phyloP scores from a whole-genome alignment of 2,329 filamentous ascomycete genomes.

The Geosmithia putterillii region DNA sequence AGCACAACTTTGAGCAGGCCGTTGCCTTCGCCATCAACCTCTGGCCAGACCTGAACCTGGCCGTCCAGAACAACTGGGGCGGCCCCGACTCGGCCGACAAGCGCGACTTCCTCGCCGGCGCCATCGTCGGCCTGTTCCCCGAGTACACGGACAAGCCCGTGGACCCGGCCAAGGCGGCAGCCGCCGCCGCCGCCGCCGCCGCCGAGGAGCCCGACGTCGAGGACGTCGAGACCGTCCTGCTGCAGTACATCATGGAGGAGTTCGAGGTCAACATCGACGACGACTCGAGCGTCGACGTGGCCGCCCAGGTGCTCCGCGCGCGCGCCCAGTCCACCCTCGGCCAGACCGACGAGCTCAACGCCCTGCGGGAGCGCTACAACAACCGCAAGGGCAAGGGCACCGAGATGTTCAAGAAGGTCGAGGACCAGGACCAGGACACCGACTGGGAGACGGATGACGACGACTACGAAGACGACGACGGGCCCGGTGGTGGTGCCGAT shows the following conservation, averaged over 20 bases:
- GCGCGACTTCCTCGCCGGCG: slow-evolving; percentile 91
- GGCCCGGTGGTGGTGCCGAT: slow-evolving; percentile 41
- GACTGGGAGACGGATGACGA: slow-evolving; percentile 50
- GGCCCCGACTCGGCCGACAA: slow-evolving; percentile 75
- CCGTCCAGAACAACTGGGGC: slow-evolving; percentile 80
- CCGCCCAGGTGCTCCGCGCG: slow-evolving; percentile 57
- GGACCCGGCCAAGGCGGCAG: slow-evolving; percentile 10
- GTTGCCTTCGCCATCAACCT: slow-evolving; percentile 75
- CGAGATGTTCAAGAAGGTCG: slow-evolving; percentile 42
- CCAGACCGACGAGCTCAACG: slow-evolving; percentile 51
- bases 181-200: too few relatives aligned
- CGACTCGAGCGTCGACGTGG: slow-evolving; percentile 66
- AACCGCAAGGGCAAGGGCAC: slow-evolving; percentile 48
- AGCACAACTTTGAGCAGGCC: slow-evolving; percentile 68
- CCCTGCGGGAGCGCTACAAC: slow-evolving; percentile 50
- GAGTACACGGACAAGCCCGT: slow-evolving; percentile 40
- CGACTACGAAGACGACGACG: slow-evolving; percentile 44
- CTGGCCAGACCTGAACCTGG: slow-evolving; percentile 80
- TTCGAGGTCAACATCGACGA: slow-evolving; percentile 92
- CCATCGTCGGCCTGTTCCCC: slow-evolving; percentile 68
- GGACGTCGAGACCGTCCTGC: slow-evolving; percentile 72
- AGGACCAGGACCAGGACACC: slow-evolving; percentile 43
- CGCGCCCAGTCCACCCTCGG: slow-evolving; percentile 52
- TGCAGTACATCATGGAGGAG: slow-evolving; percentile 91
- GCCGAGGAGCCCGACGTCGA: slow-evolving; percentile 53